Evolutionary conservation across 768 basidiomycete species (phyloP).

Genomic region (Macrolepiota fuliginosa): DNA sequence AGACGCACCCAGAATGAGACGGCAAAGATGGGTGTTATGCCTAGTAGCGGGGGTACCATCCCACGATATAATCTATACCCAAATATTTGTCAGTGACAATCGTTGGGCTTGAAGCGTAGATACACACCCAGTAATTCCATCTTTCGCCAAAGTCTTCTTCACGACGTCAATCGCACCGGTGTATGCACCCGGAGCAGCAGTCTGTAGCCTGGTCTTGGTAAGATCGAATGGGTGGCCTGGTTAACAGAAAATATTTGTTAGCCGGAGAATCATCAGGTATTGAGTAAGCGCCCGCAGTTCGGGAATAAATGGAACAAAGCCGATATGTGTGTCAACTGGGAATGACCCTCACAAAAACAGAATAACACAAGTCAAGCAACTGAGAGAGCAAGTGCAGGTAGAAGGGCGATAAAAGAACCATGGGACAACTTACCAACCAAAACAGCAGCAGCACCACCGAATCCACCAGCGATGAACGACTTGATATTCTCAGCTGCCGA

Average conservation of each 20-base stretch:
- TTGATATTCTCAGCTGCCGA: conserved; percentile 57
- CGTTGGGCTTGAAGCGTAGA: neutral
- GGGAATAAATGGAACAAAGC: too few relatives aligned
- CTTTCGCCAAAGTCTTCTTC: conserved; percentile 84
- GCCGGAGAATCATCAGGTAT: neutral
- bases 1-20: conserved; percentile 90
- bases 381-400: neutral
- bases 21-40: conserved; percentile 98
- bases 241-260: neutral
- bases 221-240: conserved; percentile 96
- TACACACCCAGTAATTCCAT: conserved; percentile 83
- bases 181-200: conserved; percentile 85
- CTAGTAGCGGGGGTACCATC: conserved; percentile 89
- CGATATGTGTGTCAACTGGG: neutral
- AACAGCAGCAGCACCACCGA: conserved; percentile 85
- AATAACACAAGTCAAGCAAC: neutral
- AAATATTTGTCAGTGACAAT: conserved; percentile 8
- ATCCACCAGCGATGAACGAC: conserved; percentile 91
- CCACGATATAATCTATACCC: conserved; percentile 76
- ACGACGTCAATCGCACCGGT: conserved; percentile 93
- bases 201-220: conserved; percentile 95
- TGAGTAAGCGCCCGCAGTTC: too few relatives aligned
- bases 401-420: neutral
- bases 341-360: neutral
- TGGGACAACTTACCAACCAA: conserved; percentile 70